Conservation (phyloP, 176 grass and related monocot genomes). For the maize (Zea mays) region DNA sequence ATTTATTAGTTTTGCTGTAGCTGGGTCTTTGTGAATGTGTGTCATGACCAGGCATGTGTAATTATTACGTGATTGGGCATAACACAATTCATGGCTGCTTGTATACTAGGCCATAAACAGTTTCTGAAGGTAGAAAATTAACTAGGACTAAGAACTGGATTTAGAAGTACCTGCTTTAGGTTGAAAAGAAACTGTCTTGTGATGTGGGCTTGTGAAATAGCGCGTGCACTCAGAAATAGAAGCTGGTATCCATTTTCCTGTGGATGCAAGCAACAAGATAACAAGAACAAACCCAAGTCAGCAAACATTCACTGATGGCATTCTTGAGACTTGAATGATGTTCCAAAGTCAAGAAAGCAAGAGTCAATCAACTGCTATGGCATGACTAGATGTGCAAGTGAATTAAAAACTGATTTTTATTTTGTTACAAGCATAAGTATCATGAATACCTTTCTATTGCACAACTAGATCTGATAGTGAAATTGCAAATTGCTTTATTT, state of each 20-base stretch:
- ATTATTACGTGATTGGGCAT: constrained; percentile 16
- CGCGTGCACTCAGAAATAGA: constrained; percentile 83
- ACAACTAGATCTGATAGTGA: constrained; percentile 1
- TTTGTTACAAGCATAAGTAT: neutral
- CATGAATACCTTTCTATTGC: constrained; percentile 56
- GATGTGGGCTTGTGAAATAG: constrained; percentile 96
- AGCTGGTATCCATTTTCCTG: constrained; percentile 98
- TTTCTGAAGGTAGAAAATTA: constrained; percentile 12
- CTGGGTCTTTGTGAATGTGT: neutral
- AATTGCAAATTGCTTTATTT: neutral
- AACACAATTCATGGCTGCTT: neutral
- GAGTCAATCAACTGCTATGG: constrained; percentile 21
- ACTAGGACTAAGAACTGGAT: constrained; percentile 6
- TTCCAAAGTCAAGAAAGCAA: neutral
- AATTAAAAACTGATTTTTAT: neutral
- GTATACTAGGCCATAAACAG: constrained; percentile 4
- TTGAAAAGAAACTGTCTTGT: constrained; percentile 91
- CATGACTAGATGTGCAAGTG: constrained; percentile 5
- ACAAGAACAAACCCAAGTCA: constrained; percentile 31
- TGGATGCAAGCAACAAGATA: constrained; percentile 30
- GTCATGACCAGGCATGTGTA: neutral
- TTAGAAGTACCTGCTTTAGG: constrained; percentile 77
- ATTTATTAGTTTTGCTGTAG: constrained; percentile 22
- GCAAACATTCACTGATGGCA: constrained; percentile 12
- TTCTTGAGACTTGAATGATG: constrained; percentile 23